phyloP scores from a whole-genome alignment of 352 stramenopile genomes.

The Phytophthora pistaciae region DNA sequence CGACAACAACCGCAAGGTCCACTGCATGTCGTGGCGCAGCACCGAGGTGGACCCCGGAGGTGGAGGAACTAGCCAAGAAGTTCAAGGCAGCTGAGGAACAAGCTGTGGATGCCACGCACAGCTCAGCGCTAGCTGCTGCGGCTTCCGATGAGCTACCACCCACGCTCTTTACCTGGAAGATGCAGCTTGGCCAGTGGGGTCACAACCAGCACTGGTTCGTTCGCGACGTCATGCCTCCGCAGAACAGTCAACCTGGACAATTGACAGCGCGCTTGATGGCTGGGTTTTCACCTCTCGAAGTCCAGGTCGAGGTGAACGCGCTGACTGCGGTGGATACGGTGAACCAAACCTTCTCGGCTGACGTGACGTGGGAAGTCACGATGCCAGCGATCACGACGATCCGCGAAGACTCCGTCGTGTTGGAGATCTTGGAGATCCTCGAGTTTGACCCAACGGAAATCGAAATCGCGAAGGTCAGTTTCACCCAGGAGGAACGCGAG shows the following conservation, averaged over 20 bases:
- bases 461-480: constrained; percentile 54
- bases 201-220: constrained; percentile 60
- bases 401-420: constrained; percentile 49
- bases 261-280: constrained; percentile 41
- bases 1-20: constrained; percentile 37
- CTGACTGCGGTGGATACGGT: constrained; percentile 56
- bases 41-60: constrained; percentile 54
- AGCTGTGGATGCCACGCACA: background rate
- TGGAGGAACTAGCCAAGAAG: constrained; percentile 46
- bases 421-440: constrained; percentile 48
- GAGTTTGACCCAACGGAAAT: constrained; percentile 39
- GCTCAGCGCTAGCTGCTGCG: constrained; percentile 18
- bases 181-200: constrained; percentile 60
- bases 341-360: constrained; percentile 49
- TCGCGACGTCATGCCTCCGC: constrained; percentile 43
- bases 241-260: constrained; percentile 20
- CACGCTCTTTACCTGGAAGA: constrained; percentile 65
- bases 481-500: constrained; percentile 41
- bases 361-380: constrained; percentile 58
- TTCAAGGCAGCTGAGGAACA: constrained; percentile 17
- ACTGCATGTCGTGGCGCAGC: constrained; percentile 58
- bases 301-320: constrained; percentile 49
- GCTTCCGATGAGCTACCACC: constrained; percentile 23
- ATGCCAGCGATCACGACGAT: constrained; percentile 50
- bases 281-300: constrained; percentile 45